Evolutionary conservation across 768 basidiomycete genomes (phyloP).

Genomic region (Mrakia gelida): DNA sequence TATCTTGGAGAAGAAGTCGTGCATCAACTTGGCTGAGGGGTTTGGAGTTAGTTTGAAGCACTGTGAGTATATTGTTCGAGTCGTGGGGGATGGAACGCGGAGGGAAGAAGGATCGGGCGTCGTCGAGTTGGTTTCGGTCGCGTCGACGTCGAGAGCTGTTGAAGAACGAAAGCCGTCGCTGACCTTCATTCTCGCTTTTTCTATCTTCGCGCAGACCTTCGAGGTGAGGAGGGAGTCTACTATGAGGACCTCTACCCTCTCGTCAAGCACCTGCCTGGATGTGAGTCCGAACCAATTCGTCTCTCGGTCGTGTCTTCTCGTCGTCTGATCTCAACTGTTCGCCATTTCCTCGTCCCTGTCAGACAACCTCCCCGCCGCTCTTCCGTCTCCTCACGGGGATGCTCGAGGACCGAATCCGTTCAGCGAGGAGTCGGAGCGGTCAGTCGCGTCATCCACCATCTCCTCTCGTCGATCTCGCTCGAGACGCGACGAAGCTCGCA

Average conservation of each 20-base stretch:
- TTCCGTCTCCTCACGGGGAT: not conserved
- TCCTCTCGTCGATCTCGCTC: not conserved
- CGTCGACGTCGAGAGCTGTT: not conserved
- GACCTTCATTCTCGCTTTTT: not conserved
- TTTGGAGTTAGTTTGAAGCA: constrained; percentile 67
- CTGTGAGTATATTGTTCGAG: constrained; percentile 34
- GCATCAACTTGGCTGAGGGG: constrained; percentile 68
- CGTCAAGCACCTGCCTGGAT: constrained; percentile 57
- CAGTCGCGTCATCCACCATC: not conserved
- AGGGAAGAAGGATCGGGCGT: not conserved
- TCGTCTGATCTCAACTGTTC: not conserved
- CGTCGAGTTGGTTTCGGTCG: not conserved
- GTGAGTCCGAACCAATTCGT: constrained; percentile 25
- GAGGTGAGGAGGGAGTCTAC: constrained; percentile 65
- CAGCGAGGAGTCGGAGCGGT: not conserved
- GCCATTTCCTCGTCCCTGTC: not conserved
- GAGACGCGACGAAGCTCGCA: too few relatives aligned
- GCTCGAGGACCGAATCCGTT: constrained; percentile 5
- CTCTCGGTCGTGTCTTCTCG: too few relatives aligned
- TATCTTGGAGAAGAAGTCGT: constrained; percentile 67
- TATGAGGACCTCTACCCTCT: constrained; percentile 70
- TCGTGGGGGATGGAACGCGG: not conserved
- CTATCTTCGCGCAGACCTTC: constrained; percentile 39
- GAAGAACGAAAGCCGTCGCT: not conserved
- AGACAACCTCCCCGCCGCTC: not conserved